Conservation (phyloP, 1,284 basidiomycete genomes). For the Fomes fomentarius region DNA sequence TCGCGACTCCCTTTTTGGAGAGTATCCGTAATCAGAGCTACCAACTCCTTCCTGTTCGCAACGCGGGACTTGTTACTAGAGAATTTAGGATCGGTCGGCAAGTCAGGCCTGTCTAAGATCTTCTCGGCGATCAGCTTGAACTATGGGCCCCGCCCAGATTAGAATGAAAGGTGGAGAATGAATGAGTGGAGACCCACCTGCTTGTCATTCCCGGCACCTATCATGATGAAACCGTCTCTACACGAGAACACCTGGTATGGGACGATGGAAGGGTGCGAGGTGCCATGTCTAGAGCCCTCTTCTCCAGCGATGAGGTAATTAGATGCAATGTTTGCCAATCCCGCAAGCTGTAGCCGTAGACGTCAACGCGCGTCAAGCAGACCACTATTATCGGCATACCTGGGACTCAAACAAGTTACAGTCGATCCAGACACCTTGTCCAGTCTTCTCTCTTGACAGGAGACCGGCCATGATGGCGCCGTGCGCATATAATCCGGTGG, state of each 20-base stretch:
- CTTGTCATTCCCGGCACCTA: constrained; percentile 91
- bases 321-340: constrained; percentile 90
- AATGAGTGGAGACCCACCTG: constrained; percentile 58
- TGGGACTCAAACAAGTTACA: constrained; percentile 88
- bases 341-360: constrained; percentile 92
- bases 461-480: constrained; percentile 93
- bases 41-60: constrained; percentile 71
- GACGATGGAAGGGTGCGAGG: constrained; percentile 89
- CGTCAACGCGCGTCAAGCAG: too few relatives aligned
- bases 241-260: constrained; percentile 94
- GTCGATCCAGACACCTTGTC: constrained; percentile 90
- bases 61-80: constrained; percentile 79
- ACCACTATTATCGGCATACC: too few relatives aligned
- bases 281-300: constrained; percentile 89
- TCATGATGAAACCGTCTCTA: constrained; percentile 89
- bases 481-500: constrained; percentile 92
- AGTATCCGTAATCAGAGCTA: constrained; percentile 71
- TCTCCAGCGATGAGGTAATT: constrained; percentile 90
- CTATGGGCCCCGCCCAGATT: too few relatives aligned
- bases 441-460: constrained; percentile 81
- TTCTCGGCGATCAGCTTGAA: constrained; percentile 68
- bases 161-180: background rate
- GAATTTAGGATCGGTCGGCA: constrained; percentile 66
- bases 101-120: constrained; percentile 60
- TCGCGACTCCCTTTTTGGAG: constrained; percentile 62